Conservation (phyloP, 1,284 basidiomycete species). For the Exobasidium cylindrosporum region DNA sequence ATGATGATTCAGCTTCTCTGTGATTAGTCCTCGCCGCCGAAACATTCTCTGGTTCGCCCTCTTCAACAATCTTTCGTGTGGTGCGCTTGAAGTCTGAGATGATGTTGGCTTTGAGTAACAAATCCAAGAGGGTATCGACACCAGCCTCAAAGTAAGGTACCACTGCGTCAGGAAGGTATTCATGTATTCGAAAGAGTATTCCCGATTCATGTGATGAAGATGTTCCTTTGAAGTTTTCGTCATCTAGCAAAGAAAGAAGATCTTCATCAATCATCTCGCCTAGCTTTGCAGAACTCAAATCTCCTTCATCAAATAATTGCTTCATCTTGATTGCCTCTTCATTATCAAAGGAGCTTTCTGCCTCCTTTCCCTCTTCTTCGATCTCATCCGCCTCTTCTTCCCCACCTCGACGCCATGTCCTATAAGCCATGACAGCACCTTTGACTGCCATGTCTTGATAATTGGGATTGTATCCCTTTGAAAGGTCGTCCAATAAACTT, state of each 20-base stretch:
- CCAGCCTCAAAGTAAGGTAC: constrained; percentile 72
- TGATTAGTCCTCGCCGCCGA: constrained; percentile 61
- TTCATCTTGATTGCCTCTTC: constrained; percentile 26
- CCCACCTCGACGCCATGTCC: constrained; percentile 64
- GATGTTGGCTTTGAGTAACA: constrained; percentile 70
- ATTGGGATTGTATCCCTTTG: constrained; percentile 88
- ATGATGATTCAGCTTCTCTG: constrained; percentile 46
- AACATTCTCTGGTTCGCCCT: constrained; percentile 34
- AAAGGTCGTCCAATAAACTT: constrained; percentile 77
- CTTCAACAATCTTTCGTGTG: constrained; percentile 18
- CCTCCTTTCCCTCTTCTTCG: constrained; percentile 32
- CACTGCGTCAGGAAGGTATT: constrained; percentile 81
- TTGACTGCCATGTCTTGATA: constrained; percentile 99
- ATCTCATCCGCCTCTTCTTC: constrained; percentile 59
- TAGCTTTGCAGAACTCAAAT: constrained; percentile 62
- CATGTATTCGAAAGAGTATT: constrained; percentile 70
- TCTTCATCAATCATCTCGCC: constrained; percentile 63
- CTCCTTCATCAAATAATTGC: constrained; percentile 37
- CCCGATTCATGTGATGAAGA: constrained; percentile 57
- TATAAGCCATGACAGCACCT: constrained; percentile 91
- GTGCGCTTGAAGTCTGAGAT: constrained; percentile 52
- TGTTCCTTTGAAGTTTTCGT: constrained; percentile 62
- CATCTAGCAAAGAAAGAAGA: constrained; percentile 55
- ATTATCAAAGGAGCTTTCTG: background rate
- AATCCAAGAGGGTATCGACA: constrained; percentile 66